Conservation (phyloP, 768 basidiomycete species). For the Auricularia auricula-judae region DNA sequence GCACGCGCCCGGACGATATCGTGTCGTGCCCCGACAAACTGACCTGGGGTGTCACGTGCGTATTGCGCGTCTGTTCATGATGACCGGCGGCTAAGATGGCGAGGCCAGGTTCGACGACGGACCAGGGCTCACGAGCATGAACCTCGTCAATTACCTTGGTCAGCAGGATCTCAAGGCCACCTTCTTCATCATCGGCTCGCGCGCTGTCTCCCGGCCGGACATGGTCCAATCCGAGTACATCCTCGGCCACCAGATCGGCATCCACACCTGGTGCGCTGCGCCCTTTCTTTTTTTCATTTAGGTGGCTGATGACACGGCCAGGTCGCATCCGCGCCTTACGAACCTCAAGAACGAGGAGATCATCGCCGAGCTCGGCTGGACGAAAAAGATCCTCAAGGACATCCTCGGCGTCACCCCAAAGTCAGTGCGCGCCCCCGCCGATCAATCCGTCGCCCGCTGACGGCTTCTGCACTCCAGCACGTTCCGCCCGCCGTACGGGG, state of each 20-base stretch:
- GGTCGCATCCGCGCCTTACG: constrained; percentile 42
- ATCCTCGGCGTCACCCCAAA: constrained; percentile 69
- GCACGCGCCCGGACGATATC: constrained; percentile 50
- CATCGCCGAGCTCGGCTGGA: constrained; percentile 63
- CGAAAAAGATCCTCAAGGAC: constrained; percentile 19
- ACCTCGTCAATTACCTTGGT: constrained; percentile 59
- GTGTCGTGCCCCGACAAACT: constrained; percentile 52
- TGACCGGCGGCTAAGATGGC: not conserved
- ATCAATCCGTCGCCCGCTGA: not conserved
- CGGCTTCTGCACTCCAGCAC: constrained; percentile 23
- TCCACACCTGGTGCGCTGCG: constrained; percentile 84
- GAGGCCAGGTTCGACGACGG: constrained; percentile 69
- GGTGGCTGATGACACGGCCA: constrained; percentile 13
- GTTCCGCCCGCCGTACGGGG: constrained; percentile 70
- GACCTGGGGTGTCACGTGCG: constrained; percentile 61
- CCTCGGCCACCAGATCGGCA: constrained; percentile 67
- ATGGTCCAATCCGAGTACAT: constrained; percentile 75
- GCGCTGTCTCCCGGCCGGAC: constrained; percentile 65
- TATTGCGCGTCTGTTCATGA: constrained; percentile 10
- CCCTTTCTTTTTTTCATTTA: constrained; percentile 12
- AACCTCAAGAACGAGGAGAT: constrained; percentile 68
- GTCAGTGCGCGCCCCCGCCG: constrained; percentile 22
- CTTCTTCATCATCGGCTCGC: constrained; percentile 86
- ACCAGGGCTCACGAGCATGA: constrained; percentile 71
- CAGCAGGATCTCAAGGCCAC: constrained; percentile 60